These are phyloP conservation scores for Yamadazyma membranifaciens DNA, from an alignment of 1,139 yeast genomes.

Conservation along the genomic window DNA sequence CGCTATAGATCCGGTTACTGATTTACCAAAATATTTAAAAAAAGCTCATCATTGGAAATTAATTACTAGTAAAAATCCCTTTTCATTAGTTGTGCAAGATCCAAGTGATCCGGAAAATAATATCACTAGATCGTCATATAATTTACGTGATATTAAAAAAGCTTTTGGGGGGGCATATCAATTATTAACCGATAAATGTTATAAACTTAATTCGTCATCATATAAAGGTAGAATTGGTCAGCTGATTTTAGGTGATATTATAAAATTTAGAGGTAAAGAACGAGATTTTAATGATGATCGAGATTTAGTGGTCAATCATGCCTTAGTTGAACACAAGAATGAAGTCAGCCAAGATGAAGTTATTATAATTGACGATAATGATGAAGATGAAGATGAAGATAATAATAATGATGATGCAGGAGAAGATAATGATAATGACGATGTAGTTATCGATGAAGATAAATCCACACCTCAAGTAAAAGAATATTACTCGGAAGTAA, in stretches of 20 bases:
- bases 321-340: constrained; percentile 35
- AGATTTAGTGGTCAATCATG: constrained; percentile 59
- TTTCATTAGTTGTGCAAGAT: constrained; percentile 80
- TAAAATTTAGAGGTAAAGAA: constrained; percentile 69
- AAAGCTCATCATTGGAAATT: constrained; percentile 57
- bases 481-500: constrained; percentile 44
- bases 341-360: constrained; percentile 14
- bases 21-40: constrained; percentile 51
- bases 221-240: constrained; percentile 69
- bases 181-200: constrained; percentile 69
- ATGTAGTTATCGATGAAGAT: constrained; percentile 19
- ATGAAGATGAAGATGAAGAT: constrained; percentile 5
- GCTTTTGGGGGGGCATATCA: constrained; percentile 94
- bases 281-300: constrained; percentile 83
- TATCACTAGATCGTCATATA: constrained; percentile 83
- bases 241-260: constrained; percentile 79
- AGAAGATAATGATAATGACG: constrained; percentile 1
- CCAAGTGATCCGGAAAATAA: constrained; percentile 84
- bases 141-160: constrained; percentile 74
- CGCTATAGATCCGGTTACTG: constrained; percentile 52
- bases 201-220: constrained; percentile 53
- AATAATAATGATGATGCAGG: not conserved
- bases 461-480: constrained; percentile 15
- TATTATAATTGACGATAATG: constrained; percentile 1
- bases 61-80: constrained; percentile 54